Evolutionary conservation across 768 basidiomycete species (phyloP).

Genomic region (Mrakia frigida): DNA sequence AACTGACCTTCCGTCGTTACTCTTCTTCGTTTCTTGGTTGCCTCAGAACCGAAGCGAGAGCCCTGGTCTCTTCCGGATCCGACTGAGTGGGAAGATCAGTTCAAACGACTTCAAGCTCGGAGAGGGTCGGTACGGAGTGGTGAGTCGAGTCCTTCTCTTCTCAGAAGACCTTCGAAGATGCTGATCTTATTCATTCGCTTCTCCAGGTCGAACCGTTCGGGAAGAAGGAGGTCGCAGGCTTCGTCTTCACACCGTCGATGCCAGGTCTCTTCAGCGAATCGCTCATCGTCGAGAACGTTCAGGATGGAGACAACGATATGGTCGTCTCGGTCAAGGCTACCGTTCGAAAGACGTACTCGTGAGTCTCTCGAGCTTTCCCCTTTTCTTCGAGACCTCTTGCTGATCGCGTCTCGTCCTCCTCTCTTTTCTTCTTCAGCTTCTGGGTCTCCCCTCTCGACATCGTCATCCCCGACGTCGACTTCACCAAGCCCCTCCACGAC

Average conservation of each 20-base stretch:
- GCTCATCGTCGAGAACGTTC: conserved; percentile 41
- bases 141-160: background rate
- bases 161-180: too few relatives aligned
- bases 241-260: conserved; percentile 41
- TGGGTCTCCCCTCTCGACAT: conserved; percentile 36
- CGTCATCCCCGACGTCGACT: conserved; percentile 36
- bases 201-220: conserved; percentile 38
- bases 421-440: conserved; percentile 28
- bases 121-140: conserved; percentile 42
- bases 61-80: conserved; percentile 41
- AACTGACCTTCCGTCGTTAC: background rate
- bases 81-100: conserved; percentile 42
- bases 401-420: background rate
- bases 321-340: conserved; percentile 42
- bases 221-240: conserved; percentile 40
- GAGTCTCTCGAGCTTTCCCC: background rate
- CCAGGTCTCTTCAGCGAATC: conserved; percentile 41
- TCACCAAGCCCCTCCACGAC: background rate
- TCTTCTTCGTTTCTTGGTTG: background rate
- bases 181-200: background rate
- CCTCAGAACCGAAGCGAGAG: conserved; percentile 40
- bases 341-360: conserved; percentile 37
- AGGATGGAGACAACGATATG: conserved; percentile 40
- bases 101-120: conserved; percentile 42
- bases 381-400: background rate